These are phyloP conservation scores for Helichrysum umbraculigerum DNA, from an alignment of 129 eudicot genomes.

Conservation along the genomic window DNA sequence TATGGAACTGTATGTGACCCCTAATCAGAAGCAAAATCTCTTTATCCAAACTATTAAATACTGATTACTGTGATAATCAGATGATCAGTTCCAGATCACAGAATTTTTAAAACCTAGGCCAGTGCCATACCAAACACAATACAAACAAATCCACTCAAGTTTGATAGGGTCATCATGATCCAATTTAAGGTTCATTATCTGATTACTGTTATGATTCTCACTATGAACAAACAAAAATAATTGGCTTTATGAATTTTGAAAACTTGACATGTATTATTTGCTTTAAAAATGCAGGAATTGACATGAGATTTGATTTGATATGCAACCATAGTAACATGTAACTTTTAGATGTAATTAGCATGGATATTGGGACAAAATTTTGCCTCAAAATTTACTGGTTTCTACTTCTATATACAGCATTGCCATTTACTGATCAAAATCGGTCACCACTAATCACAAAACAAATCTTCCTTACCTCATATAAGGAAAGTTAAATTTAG, in stretches of 20 bases:
- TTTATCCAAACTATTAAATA: not conserved
- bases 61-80: not conserved
- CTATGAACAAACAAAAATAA: not conserved
- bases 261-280: not conserved
- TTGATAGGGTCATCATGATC: not conserved
- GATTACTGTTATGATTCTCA: slow-evolving; percentile 11
- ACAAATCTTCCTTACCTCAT: slow-evolving; percentile 11
- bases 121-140: not conserved
- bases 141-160: slow-evolving; percentile 5
- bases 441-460: slow-evolving; percentile 7
- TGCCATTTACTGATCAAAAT: slow-evolving; percentile 19
- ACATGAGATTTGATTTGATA: not conserved
- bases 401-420: slow-evolving; percentile 10
- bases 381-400: not conserved
- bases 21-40: not conserved
- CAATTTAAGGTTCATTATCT: no score
- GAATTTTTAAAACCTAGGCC: not conserved
- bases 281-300: slow-evolving; percentile 4
- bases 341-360: slow-evolving; percentile 14
- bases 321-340: slow-evolving; percentile 3
- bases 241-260: not conserved
- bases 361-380: slow-evolving; percentile 18
- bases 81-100: not conserved
- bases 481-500: slow-evolving; percentile 8
- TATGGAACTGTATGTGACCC: not conserved